These are phyloP conservation scores for Venturia carpophila DNA, from an alignment of 2,329 filamentous ascomycete species.

Conservation along the genomic window DNA sequence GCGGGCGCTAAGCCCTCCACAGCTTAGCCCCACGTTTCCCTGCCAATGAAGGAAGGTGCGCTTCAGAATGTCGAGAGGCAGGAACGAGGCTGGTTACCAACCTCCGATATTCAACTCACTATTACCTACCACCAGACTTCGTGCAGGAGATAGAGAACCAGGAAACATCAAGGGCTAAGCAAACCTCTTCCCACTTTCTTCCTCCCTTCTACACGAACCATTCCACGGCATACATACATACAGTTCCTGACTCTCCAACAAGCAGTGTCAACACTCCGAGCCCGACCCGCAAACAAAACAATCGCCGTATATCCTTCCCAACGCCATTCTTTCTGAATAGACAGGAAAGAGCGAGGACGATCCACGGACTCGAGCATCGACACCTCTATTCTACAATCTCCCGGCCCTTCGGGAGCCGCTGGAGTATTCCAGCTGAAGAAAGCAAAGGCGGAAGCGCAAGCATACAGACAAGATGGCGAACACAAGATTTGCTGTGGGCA, in stretches of 20 bases:
- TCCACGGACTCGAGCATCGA: conserved; percentile 12
- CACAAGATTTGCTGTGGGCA: conserved; percentile 43
- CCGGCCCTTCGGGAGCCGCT: conserved; percentile 37
- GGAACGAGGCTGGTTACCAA: conserved; percentile 3
- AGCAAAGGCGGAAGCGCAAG: conserved; percentile 19
- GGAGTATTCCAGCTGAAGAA: conserved; percentile 24
- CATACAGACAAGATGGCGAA: conserved; percentile 35
- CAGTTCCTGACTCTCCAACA: background rate
- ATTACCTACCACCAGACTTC: background rate
- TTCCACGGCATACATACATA: no score
- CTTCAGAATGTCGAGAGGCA: conserved; percentile 10
- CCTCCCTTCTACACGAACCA: conserved; percentile 5
- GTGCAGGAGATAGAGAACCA: background rate
- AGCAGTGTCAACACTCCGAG: conserved; percentile 13
- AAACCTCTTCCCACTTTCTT: conserved; percentile 1
- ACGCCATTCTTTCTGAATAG: conserved; percentile 10
- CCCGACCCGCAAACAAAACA: conserved; percentile 5
- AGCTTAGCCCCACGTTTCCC: background rate
- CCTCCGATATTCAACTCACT: background rate
- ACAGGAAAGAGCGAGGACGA: conserved; percentile 8
- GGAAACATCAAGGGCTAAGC: conserved; percentile 2
- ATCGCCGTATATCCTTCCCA: conserved; percentile 11
- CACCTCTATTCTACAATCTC: conserved; percentile 21
- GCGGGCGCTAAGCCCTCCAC: background rate
- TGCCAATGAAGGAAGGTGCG: background rate